Evolutionary conservation across 176 grass and related monocot genomes (phyloP).

Genomic region (Saccharum officinarum): DNA sequence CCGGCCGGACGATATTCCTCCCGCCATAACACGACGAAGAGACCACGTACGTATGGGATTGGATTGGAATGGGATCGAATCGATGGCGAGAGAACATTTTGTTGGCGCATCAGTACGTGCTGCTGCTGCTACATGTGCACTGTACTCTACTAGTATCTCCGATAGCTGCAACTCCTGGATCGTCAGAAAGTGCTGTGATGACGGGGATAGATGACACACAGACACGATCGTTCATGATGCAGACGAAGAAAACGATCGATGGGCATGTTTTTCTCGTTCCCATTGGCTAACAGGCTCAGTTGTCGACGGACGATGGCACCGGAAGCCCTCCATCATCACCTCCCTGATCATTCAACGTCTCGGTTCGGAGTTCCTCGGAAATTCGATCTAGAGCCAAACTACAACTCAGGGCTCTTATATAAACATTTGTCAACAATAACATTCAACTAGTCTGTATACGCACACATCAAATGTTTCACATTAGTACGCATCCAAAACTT

Average conservation of each 20-base stretch:
- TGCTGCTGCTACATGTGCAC: background rate
- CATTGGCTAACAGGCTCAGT: no score
- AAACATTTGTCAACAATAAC: no score
- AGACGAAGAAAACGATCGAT: background rate
- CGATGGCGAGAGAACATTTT: constrained; percentile 1
- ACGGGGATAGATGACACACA: background rate
- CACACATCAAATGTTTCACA: no score
- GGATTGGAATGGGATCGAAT: no score
- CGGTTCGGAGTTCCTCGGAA: no score
- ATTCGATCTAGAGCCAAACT: no score
- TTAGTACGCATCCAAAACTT: no score
- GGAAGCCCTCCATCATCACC: background rate
- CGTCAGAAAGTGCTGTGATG: background rate
- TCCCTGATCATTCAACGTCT: no score
- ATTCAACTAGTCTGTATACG: no score
- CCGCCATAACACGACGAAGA: constrained; percentile 35
- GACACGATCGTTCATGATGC: background rate
- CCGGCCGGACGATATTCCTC: constrained; percentile 24
- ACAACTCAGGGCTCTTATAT: no score
- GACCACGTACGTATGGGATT: background rate
- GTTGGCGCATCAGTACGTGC: background rate
- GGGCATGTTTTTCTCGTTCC: background rate
- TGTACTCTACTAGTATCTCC: background rate
- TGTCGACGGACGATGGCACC: background rate
- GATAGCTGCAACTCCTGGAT: background rate